Evolutionary conservation across 805 yeast species (phyloP).

Genomic region (Lachancea quebecensis): DNA sequence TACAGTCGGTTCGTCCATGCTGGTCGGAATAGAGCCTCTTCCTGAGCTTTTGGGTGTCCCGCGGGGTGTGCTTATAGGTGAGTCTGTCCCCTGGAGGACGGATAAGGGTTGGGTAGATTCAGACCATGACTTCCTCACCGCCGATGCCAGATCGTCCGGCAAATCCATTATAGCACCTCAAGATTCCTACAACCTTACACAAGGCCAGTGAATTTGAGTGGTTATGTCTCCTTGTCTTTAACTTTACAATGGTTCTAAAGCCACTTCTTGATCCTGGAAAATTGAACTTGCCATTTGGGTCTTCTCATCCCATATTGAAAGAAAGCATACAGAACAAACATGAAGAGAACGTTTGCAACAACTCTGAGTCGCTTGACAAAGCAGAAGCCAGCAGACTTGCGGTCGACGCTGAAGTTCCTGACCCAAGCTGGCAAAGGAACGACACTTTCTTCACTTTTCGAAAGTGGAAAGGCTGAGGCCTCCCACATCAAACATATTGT

Average conservation of each 20-base stretch:
- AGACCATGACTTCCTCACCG: slow-evolving; percentile 31
- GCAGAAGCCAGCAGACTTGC: slow-evolving; percentile 20
- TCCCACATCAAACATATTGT: slow-evolving; percentile 24
- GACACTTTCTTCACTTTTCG: slow-evolving; percentile 3
- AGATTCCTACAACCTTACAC: neutral
- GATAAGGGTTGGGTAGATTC: slow-evolving; percentile 10
- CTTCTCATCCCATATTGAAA: neutral
- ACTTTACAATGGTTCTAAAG: neutral
- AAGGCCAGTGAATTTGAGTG: too few relatives aligned
- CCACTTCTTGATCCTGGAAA: neutral
- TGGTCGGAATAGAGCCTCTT: slow-evolving; percentile 1
- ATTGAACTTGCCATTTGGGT: neutral
- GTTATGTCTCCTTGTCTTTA: too few relatives aligned
- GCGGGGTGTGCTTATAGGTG: slow-evolving; percentile 7
- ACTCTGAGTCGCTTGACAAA: slow-evolving; percentile 14
- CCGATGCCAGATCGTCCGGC: slow-evolving; percentile 25
- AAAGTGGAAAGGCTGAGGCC: slow-evolving; percentile 9
- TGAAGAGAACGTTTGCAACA: slow-evolving; percentile 12
- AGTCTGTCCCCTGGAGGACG: slow-evolving; percentile 1
- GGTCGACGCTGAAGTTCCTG: slow-evolving; percentile 22
- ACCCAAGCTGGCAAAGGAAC: slow-evolving; percentile 9
- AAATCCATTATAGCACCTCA: slow-evolving; percentile 8
- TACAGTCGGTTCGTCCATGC: neutral
- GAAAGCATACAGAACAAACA: neutral
- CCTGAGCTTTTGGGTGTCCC: slow-evolving; percentile 4